Evolutionary conservation across 2,329 filamentous ascomycete genomes (phyloP), one percentile per base, ranked within the genome.

Genomic region (Curvularia sp.): DNA sequence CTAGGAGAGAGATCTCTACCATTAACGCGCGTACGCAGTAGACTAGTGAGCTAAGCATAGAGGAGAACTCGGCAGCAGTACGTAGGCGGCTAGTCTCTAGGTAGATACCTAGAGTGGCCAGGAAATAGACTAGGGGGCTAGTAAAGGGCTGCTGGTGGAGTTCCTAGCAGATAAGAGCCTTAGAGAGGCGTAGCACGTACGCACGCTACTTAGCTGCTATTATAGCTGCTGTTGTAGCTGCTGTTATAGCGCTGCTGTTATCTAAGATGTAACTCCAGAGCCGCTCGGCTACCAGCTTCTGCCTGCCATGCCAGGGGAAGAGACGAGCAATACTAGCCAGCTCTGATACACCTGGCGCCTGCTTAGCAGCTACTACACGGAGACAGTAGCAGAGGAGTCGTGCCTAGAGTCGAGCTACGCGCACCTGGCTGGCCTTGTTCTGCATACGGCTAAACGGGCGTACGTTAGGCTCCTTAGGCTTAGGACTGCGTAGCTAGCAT

Each of bases 381-480:
- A 52, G 23, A 18, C 38, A 52, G 49, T 52, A 52, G 38, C 49
- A 52, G 21, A 43, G 13, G 1, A 52, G 38, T 9, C 38, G 49
- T 19, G 49, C 49, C 49, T 25, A 52, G 25, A 52, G n/a, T 10
- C n/a, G 42, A 12, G 23, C 25, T 12, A 30, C 25, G 1, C 19
- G 25, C 15, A 7, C 23, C 38, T 52, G 38, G 38, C 49, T 52
- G 3, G 18, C n/a, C 18, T 12, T 32, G 7, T 52, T 52, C 38
- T 52, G 36, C 38, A 34, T 32, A 1, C 49, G 23, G 27, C 49
- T 32, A 4, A 52, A 27, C 10, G 38, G 49, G 7, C 49, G 38
- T 43, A 32, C 15, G 12, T 52, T 38, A 6, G 49, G 38, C 49
- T 51, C 38, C 15, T 46, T n/a, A 36, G n/a, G 21, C 18, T 18